Evolutionary conservation across 2,329 filamentous ascomycete species (phyloP).

Genomic region (Dothideomycetidae sp.): DNA sequence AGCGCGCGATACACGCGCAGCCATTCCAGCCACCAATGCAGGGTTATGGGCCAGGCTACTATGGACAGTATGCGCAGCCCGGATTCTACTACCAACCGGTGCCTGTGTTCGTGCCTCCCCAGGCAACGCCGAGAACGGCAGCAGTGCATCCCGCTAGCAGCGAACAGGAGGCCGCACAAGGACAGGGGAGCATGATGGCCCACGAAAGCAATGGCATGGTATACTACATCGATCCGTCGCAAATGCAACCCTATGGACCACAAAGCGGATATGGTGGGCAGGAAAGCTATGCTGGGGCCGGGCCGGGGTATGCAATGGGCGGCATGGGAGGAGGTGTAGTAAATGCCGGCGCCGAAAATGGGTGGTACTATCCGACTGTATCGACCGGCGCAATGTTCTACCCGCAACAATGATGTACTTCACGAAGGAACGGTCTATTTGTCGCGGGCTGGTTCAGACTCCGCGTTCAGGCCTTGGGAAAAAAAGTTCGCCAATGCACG

Average conservation of each 20-base stretch:
- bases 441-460: neutral
- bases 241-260: constrained; percentile 32
- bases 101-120: constrained; percentile 20
- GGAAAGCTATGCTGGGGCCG: constrained; percentile 25
- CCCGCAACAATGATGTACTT: constrained; percentile 25
- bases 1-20: constrained; percentile 78
- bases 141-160: constrained; percentile 18
- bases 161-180: constrained; percentile 10
- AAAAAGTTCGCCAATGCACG: too few species aligned
- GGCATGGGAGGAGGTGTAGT: constrained; percentile 71
- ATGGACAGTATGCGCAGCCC: constrained; percentile 45
- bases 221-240: constrained; percentile 68
- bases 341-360: constrained; percentile 39
- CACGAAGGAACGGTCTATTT: neutral
- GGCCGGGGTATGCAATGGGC: constrained; percentile 38
- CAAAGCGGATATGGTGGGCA: constrained; percentile 10
- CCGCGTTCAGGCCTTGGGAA: too few species aligned
- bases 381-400: constrained; percentile 33
- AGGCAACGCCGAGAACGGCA: constrained; percentile 19
- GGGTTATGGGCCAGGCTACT: constrained; percentile 42
- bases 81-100: constrained; percentile 54
- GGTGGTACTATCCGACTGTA: constrained; percentile 3
- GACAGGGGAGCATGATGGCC: constrained; percentile 46
- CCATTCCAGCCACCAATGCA: constrained; percentile 62
- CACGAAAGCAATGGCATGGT: constrained; percentile 94